phyloP scores from a whole-genome alignment of 495 filamentous ascomycete genomes.

The Penicillium simplicissimum region DNA sequence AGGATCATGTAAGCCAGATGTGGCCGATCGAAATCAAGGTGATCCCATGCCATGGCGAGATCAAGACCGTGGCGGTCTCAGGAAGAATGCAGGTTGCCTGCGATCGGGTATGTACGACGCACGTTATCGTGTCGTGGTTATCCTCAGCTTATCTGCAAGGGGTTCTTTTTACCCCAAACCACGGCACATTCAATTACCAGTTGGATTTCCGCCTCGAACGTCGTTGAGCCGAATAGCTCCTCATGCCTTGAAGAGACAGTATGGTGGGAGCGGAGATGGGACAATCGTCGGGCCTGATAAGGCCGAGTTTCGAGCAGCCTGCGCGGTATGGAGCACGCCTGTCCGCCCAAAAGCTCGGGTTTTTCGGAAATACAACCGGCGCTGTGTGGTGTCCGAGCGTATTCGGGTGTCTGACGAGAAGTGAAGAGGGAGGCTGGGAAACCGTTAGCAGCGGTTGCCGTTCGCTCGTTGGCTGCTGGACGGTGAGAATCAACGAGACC shows the following conservation, averaged over 20 bases:
- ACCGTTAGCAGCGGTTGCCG: neutral
- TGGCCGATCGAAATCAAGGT: constrained; percentile 88
- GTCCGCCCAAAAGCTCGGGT: constrained; percentile 3
- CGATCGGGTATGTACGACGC: neutral
- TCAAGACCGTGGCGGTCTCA: neutral
- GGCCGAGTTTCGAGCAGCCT: constrained; percentile 17
- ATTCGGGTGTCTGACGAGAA: neutral
- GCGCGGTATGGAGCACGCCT: neutral
- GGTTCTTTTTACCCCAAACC: neutral
- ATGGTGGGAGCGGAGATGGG: constrained; percentile 10
- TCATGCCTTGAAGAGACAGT: constrained; percentile 31
- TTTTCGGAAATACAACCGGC: neutral
- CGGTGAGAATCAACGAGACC: constrained; percentile 3
- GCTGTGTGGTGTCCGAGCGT: neutral
- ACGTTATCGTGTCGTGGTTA: neutral
- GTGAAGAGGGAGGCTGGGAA: neutral
- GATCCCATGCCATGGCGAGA: constrained; percentile 83
- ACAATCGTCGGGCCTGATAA: constrained; percentile 22
- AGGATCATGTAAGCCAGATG: constrained; percentile 99
- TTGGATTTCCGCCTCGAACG: constrained; percentile 29
- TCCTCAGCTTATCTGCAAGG: neutral
- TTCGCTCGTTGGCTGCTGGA: constrained; percentile 3
- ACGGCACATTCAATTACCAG: constrained; percentile 25
- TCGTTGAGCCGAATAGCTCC: constrained; percentile 24
- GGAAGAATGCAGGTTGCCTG: neutral